phyloP scores from a whole-genome alignment of 2,329 filamentous ascomycete species.

The Westerdykella aurantiaca region DNA sequence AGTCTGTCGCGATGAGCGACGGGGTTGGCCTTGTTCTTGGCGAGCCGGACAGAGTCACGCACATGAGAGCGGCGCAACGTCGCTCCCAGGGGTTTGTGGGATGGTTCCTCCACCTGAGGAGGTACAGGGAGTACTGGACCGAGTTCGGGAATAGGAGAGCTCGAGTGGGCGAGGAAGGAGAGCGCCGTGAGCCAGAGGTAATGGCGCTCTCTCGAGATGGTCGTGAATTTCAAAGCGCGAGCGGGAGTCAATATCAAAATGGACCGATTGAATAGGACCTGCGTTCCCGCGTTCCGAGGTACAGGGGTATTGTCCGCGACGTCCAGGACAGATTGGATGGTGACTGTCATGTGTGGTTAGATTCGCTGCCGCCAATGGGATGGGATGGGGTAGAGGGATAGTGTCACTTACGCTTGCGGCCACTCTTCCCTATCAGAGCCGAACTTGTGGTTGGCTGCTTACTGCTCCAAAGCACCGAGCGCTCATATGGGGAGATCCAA shows the following conservation, averaged over 20 bases:
- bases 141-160: conserved; percentile 72
- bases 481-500: conserved; percentile 94
- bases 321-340: conserved; percentile 92
- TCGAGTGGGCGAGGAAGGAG: conserved; percentile 89
- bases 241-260: conserved; percentile 93
- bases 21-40: conserved; percentile 59
- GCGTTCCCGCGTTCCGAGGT: conserved; percentile 59
- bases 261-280: conserved; percentile 75
- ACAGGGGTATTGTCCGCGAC: conserved; percentile 89
- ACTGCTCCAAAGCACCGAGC: conserved; percentile 95
- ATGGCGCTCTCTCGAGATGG: conserved; percentile 74
- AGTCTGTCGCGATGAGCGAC: conserved; percentile 26
- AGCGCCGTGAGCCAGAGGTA: conserved; percentile 92
- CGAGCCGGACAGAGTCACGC: conserved; percentile 82
- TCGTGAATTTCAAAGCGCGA: conserved; percentile 91
- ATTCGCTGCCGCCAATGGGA: background rate
- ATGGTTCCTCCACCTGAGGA: conserved; percentile 23
- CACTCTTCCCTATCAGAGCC: conserved; percentile 87
- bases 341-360: conserved; percentile 52
- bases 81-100: conserved; percentile 34
- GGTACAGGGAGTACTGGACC: conserved; percentile 45
- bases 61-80: conserved; percentile 55
- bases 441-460: conserved; percentile 88
- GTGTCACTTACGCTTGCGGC: conserved; percentile 74
- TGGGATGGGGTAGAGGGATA: background rate